Evolutionary conservation across 164 flowering plant genomes (phyloP), one percentile per base, ranked within the genome.

Genomic region (Hamamelis virginiana): DNA sequence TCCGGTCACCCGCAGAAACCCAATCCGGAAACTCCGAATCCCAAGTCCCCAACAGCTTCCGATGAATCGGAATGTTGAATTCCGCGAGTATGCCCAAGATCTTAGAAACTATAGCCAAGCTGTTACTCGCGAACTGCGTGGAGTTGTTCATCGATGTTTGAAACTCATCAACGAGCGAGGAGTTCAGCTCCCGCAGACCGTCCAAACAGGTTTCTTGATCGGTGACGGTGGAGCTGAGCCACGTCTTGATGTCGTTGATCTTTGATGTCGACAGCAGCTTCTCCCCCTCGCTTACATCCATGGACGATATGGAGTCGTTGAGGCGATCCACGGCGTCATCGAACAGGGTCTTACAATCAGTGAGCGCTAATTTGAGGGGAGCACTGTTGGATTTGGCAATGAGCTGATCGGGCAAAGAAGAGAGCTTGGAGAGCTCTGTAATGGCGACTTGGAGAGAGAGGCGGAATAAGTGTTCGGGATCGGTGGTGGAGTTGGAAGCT

Each of bases 51-150:
- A 81, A 58, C 63, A 87, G 51, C 56, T 76, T 77, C 71, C 97
- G 62, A 67, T 87, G 87, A 45, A 78, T 65, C 44, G 88, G 89
- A 41, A 80, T 43, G 22, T 81, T 69, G 65, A 90, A 69, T 5
- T 68, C 28, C 0, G 73, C 62, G 10, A 87, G n/a, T 3, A 88
- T 11, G 0, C 70, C 64, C 8, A 83, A 1, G 28, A 92, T 67
- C 53, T 80, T 86, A 0, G 91, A 4, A 0, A 76, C 86, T 22
- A 92, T 89, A 1, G 94, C 94, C 60, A 92, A 67, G 41, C 92
- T 87, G 58, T 92, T 92, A 73, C 97, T 92, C 0, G 83, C 68
- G 70, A 77, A 83, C 72, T 82, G 81, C 0, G 90, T 82, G 0
- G 97, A 79, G 59, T 89, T 88, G 65, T 67, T 52, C 85, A 89